phyloP scores from a whole-genome alignment of 225 moss, liverwort and hornwort genomes.

The Climacium dendroides region DNA sequence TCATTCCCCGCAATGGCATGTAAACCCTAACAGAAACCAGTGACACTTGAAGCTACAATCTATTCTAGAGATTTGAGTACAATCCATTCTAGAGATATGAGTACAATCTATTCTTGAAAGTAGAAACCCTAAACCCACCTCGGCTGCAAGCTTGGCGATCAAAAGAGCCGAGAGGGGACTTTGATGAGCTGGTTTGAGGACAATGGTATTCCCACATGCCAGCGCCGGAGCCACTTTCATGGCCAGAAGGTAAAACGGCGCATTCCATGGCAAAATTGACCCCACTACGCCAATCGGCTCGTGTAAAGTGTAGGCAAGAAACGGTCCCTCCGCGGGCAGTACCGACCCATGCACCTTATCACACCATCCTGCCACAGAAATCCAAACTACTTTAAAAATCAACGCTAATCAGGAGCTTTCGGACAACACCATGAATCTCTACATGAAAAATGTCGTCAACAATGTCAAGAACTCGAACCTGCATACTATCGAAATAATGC shows the following conservation, averaged over 20 bases:
- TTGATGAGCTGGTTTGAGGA: slow-evolving; percentile 56
- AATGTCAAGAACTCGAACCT: not conserved
- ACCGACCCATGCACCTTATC: slow-evolving; percentile 40
- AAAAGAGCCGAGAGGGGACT: slow-evolving; percentile 43
- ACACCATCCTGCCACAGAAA: slow-evolving; percentile 31
- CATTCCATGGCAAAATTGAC: slow-evolving; percentile 54
- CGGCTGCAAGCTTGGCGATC: slow-evolving; percentile 42
- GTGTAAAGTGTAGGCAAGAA: slow-evolving; percentile 45
- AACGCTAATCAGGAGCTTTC: not conserved
- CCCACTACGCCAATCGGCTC: slow-evolving; percentile 58
- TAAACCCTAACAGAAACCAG: not conserved
- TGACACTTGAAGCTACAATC: not conserved
- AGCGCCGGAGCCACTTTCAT: slow-evolving; percentile 61
- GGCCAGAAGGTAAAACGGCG: slow-evolving; percentile 34
- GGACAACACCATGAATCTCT: not conserved
- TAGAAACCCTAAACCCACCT: slow-evolving; percentile 2
- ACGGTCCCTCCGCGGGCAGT: slow-evolving; percentile 32
- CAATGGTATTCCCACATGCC: slow-evolving; percentile 41
- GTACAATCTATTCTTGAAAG: not conserved
- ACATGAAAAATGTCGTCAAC: not conserved
- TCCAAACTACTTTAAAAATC: not conserved
- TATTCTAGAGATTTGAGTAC: not conserved
- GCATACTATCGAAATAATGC: slow-evolving; percentile 24
- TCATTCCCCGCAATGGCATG: not conserved
- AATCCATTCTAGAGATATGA: not conserved